Evolutionary conservation across 2,329 filamentous ascomycete genomes (phyloP).

Genomic region (Cercospora zeae-maydis): DNA sequence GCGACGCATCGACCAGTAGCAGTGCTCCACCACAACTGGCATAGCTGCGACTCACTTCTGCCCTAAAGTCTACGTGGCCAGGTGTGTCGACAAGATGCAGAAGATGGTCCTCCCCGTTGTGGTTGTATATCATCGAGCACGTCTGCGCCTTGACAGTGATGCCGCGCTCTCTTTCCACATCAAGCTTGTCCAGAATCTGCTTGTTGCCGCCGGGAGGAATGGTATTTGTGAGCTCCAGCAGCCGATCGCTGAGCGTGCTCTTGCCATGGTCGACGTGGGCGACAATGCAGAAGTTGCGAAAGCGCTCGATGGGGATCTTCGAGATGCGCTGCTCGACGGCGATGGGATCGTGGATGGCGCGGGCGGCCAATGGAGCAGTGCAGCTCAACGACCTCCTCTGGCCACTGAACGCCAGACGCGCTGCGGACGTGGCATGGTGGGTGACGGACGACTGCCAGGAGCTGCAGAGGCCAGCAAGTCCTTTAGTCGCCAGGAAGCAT

Average conservation of each 20-base stretch:
- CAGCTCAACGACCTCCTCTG: constrained; percentile 14
- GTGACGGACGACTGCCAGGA: constrained; percentile 13
- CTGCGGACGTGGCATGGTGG: constrained; percentile 4
- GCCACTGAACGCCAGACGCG: constrained; percentile 9
- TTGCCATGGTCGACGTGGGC: constrained; percentile 99
- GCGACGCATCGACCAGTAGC: constrained; percentile 89
- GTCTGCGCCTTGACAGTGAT: constrained; percentile 99
- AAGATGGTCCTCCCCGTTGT: constrained; percentile 82
- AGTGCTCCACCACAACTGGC: constrained; percentile 91
- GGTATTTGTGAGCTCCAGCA: constrained; percentile 91
- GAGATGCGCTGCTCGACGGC: constrained; percentile 63
- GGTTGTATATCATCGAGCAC: constrained; percentile 92
- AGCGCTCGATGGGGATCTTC: constrained; percentile 72
- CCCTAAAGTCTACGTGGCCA: constrained; percentile 95
- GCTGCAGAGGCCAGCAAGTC: constrained; percentile 21
- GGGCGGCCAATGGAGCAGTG: constrained; percentile 23
- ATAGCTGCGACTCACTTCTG: constrained; percentile 93
- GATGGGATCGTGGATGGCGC: constrained; percentile 40
- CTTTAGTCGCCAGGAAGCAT: constrained; percentile 41
- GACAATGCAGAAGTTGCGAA: constrained; percentile 96
- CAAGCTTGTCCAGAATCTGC: constrained; percentile 93
- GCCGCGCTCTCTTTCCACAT: constrained; percentile 91
- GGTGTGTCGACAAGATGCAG: constrained; percentile 95
- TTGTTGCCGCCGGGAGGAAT: constrained; percentile 84
- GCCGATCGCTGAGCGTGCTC: constrained; percentile 85